A percentile compares a stretch with the other conserved stretches of the same genome.
These are phyloP conservation scores for Spiraea crenata DNA, from an alignment of 331 rosid genomes.

Conservation along the genomic window DNA sequence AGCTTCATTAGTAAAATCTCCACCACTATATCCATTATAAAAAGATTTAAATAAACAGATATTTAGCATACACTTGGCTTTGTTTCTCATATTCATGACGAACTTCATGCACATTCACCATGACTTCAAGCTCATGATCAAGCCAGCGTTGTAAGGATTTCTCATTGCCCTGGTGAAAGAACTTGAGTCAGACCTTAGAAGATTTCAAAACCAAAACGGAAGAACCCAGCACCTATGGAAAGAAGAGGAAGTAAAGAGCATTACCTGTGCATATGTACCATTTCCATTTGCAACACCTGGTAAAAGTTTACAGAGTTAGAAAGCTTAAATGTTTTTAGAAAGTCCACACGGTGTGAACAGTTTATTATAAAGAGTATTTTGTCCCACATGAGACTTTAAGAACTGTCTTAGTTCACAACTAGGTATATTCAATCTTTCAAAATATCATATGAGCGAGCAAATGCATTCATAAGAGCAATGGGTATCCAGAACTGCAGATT, in stretches of 20 bases:
- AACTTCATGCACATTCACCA: constrained; percentile 98
- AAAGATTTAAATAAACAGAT: constrained; percentile 22
- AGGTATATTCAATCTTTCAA: neutral
- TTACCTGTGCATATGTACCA: constrained; percentile 85
- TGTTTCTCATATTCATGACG: constrained; percentile 97
- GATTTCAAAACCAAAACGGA: constrained; percentile 22
- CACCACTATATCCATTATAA: constrained; percentile 16
- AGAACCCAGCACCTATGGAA: constrained; percentile 20
- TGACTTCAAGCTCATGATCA: constrained; percentile 96
- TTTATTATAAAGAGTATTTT: constrained; percentile 20
- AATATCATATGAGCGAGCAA: constrained; percentile 1
- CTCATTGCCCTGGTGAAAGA: constrained; percentile 72
- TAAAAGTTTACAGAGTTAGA: constrained; percentile 37
- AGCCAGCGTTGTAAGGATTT: constrained; percentile 96
- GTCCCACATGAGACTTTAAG: constrained; percentile 16
- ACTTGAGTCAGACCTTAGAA: constrained; percentile 21
- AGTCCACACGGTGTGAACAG: constrained; percentile 21
- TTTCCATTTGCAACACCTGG: constrained; percentile 74
- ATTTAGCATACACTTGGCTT: constrained; percentile 85
- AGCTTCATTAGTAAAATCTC: constrained; percentile 23
- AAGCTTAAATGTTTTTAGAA: constrained; percentile 20
- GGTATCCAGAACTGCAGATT: neutral
- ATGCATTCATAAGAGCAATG: neutral
- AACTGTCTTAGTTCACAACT: constrained; percentile 16
- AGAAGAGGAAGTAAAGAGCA: constrained; percentile 32